phyloP scores from a whole-genome alignment of 1,284 basidiomycete genomes.

The Trametes sp. region DNA sequence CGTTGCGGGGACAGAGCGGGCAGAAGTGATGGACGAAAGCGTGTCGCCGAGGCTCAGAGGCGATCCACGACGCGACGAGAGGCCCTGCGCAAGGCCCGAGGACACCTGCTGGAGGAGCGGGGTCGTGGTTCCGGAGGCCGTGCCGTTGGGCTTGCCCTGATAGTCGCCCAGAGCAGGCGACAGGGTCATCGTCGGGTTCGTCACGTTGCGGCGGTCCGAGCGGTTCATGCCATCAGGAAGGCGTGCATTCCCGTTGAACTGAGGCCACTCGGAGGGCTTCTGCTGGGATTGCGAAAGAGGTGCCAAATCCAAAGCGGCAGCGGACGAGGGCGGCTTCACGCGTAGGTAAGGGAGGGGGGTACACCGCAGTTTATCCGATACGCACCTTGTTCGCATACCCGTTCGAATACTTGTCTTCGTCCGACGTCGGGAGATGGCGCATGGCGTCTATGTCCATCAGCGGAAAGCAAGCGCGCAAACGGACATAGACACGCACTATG shows the following conservation, averaged over 20 bases:
- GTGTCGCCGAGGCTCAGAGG: slow-evolving; percentile 69
- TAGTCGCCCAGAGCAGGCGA: slow-evolving; percentile 60
- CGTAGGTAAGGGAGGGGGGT: slow-evolving; percentile 6
- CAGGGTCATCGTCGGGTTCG: slow-evolving; percentile 73
- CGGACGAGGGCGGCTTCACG: slow-evolving; percentile 82
- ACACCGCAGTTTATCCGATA: slow-evolving; percentile 17
- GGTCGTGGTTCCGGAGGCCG: slow-evolving; percentile 65
- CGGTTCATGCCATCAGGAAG: slow-evolving; percentile 63
- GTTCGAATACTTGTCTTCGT: slow-evolving; percentile 84
- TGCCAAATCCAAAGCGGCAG: slow-evolving; percentile 77
- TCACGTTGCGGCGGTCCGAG: slow-evolving; percentile 69
- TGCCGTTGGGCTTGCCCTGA: slow-evolving; percentile 51
- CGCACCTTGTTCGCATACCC: slow-evolving; percentile 73
- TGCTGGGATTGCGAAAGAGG: slow-evolving; percentile 74
- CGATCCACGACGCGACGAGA: slow-evolving; percentile 72
- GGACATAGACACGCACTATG: slow-evolving; percentile 66
- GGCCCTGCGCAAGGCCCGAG: slow-evolving; percentile 57
- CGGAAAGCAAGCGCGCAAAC: slow-evolving; percentile 24
- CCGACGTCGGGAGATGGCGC: slow-evolving; percentile 89
- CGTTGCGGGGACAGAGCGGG: slow-evolving; percentile 78
- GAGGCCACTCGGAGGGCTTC: slow-evolving; percentile 93
- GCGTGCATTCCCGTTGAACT: slow-evolving; percentile 74
- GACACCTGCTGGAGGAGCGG: slow-evolving; percentile 69
- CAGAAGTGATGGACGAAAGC: slow-evolving; percentile 59
- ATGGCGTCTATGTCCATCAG: slow-evolving; percentile 74